Base-by-base conservation (phyloP, 371 early-diverging fungal species). In the Circinella umbellata region DNA sequence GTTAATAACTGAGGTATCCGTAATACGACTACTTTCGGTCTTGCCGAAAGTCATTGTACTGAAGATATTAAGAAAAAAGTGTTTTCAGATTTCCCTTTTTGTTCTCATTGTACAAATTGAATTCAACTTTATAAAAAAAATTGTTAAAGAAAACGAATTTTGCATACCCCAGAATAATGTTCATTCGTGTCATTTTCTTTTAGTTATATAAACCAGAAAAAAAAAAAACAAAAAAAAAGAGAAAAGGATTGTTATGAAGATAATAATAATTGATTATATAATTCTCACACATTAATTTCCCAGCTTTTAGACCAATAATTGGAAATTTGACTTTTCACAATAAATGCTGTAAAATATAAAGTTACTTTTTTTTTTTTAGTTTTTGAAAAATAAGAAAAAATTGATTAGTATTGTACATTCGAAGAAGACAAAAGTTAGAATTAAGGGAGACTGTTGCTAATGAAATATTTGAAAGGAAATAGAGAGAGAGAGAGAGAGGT, bases 1-100 rank as follows among this genome's bases (percentile, higher is more conserved):
- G 37, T 73, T 49, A 38, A 87, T 75, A n/a, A 64, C 66, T 6
- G 57, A 61, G 10, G 36, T 51, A 66, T 87, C 85, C 5, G 62
- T 68, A 64, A 89, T 82, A 38, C 89, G 81, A 53, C 63, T 49
- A 3, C 15, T 15, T 27, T 55, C 35, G 37, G 49, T 60, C 37
- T 64, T 65, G 49, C 70, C 70, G 49, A 65, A 70, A 15, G 60
- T 64, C 64, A 64, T 64, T 17, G 70, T 70, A 20, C 70, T 70
- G n/a, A 51, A 17, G 0, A 51, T 51, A n/a, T 51, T 42, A 9
- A 42, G 3, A 47, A 11, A 47, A 47, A 47, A 47, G 47, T 11
- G 47, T 0, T 47, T 27, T 27, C 27, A 27, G 27, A 27, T 27
- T 27, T 27, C 27, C 27, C 27, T 27, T 2, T 27, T 27, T 27